These are phyloP conservation scores for Pseudomassariella vexata DNA, from an alignment of 2,329 filamentous ascomycete genomes.

Conservation along the genomic window DNA sequence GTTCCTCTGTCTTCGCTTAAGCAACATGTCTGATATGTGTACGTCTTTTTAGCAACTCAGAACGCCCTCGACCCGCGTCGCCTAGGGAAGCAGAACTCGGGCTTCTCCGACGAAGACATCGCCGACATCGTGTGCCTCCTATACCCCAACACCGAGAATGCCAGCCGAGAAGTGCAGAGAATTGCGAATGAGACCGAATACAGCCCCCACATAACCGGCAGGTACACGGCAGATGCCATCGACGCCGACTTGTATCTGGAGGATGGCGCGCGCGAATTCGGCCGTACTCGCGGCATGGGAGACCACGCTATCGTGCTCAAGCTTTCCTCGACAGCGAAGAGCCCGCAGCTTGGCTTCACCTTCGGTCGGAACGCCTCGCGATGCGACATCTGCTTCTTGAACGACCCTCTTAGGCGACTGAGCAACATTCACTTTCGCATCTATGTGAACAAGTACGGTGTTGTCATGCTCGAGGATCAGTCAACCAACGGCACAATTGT, in stretches of 20 bases:
- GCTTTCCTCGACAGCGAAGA: constrained; percentile 67
- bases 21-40: constrained; percentile 6
- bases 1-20: background rate
- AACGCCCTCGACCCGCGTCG: constrained; percentile 75
- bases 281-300: constrained; percentile 45
- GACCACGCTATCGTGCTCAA: constrained; percentile 71
- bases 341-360: constrained; percentile 67
- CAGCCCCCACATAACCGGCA: constrained; percentile 44
- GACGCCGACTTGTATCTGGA: constrained; percentile 45
- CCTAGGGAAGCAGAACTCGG: constrained; percentile 73
- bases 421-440: constrained; percentile 98
- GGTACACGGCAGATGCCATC: constrained; percentile 42
- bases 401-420: constrained; percentile 65
- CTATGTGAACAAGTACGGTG: constrained; percentile 77
- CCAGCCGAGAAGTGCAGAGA: constrained; percentile 61
- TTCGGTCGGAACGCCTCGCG: constrained; percentile 72
- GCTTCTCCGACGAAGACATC: constrained; percentile 75
- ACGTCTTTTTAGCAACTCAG: constrained; percentile 57
- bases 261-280: constrained; percentile 43
- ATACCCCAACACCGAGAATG: constrained; percentile 68
- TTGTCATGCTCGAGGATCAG: constrained; percentile 86
- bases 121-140: constrained; percentile 87
- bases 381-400: constrained; percentile 67
- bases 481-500: constrained; percentile 96
- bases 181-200: constrained; percentile 36